Conservation (phyloP, 768 basidiomycete species). For the Gloeopeniophorella convolvens region DNA sequence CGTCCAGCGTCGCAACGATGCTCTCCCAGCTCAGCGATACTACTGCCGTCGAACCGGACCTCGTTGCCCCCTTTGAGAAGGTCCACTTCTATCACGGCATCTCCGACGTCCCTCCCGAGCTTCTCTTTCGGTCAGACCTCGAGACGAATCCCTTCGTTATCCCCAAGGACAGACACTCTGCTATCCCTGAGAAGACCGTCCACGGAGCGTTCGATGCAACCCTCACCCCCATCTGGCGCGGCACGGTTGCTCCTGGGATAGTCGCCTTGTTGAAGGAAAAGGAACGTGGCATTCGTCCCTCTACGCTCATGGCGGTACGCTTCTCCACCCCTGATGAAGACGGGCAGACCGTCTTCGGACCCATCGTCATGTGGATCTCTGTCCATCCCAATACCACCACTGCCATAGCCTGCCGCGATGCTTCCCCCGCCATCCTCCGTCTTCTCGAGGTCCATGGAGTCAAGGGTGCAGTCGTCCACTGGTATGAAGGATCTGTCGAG, state of each 20-base stretch:
- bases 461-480: conserved; percentile 19
- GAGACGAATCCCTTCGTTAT: conserved; percentile 16
- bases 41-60: conserved; percentile 10
- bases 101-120: conserved; percentile 21
- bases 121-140: conserved; percentile 22
- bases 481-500: conserved; percentile 13
- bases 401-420: conserved; percentile 19
- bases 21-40: background rate
- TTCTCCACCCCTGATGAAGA: too few relatives aligned
- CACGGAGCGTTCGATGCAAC: too few relatives aligned
- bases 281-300: too few relatives aligned
- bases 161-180: too few relatives aligned
- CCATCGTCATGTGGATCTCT: conserved; percentile 24
- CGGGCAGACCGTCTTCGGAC: conserved; percentile 18
- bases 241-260: too few relatives aligned
- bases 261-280: too few relatives aligned
- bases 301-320: too few relatives aligned
- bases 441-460: conserved; percentile 15
- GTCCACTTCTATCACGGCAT: conserved; percentile 20
- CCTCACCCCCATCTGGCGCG: too few relatives aligned
- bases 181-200: too few relatives aligned
- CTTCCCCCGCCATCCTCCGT: conserved; percentile 19
- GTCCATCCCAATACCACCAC: conserved; percentile 20
- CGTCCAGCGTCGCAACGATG: background rate
- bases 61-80: conserved; percentile 21